phyloP scores from a whole-genome alignment of 1,284 basidiomycete genomes.

The Cryptococcus deneoformans region DNA sequence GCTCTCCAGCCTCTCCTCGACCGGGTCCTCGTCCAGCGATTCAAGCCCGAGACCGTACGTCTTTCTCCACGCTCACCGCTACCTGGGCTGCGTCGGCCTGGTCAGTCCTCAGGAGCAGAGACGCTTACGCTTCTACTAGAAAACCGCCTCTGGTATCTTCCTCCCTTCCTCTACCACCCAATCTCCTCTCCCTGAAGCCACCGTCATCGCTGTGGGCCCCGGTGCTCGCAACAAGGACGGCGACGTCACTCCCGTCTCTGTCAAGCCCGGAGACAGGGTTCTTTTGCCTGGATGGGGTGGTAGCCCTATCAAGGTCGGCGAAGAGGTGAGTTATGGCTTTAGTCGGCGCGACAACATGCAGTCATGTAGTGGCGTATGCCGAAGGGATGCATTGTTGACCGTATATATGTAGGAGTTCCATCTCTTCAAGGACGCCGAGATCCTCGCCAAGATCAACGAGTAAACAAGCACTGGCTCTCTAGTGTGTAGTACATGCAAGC shows the following conservation, averaged over 20 bases:
- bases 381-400: not conserved
- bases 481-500: not conserved
- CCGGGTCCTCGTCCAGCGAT: slow-evolving; percentile 95
- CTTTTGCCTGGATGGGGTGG: slow-evolving; percentile 96
- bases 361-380: not conserved
- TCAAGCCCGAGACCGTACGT: slow-evolving; percentile 86
- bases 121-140: slow-evolving; percentile 54
- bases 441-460: slow-evolving; percentile 95
- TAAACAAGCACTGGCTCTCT: slow-evolving; percentile 46
- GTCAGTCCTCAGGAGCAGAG: not conserved
- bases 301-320: slow-evolving; percentile 92
- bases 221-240: slow-evolving; percentile 88
- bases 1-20: slow-evolving; percentile 88
- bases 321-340: slow-evolving; percentile 66
- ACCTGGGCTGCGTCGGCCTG: not conserved
- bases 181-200: slow-evolving; percentile 88
- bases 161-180: slow-evolving; percentile 81
- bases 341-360: no score
- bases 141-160: slow-evolving; percentile 93
- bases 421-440: slow-evolving; percentile 93
- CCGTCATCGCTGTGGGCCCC: slow-evolving; percentile 92
- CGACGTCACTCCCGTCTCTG: slow-evolving; percentile 67
- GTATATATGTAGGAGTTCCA: slow-evolving; percentile 71
- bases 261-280: slow-evolving; percentile 88
- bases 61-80: not conserved